These are phyloP conservation scores for Brasilioporus rufonigricans DNA, from an alignment of 768 basidiomycete species.

Conservation along the genomic window DNA sequence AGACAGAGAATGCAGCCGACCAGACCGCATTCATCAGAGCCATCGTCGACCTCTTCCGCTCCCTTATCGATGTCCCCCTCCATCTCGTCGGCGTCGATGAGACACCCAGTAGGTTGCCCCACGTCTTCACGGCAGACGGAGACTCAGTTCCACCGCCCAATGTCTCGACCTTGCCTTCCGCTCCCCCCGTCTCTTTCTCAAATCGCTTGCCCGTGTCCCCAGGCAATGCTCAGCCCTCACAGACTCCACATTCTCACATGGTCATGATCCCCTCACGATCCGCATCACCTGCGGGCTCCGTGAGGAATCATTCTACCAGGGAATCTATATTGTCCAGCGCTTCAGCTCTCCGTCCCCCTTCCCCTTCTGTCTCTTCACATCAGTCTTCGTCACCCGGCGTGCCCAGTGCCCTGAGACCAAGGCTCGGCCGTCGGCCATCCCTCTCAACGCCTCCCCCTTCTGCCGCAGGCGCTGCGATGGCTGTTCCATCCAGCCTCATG, in stretches of 20 bases:
- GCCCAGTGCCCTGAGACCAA: conserved; percentile 35
- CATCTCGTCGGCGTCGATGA: conserved; percentile 60
- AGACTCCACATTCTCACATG: conserved; percentile 24
- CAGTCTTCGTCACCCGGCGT: conserved; percentile 19
- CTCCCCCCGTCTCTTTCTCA: conserved; percentile 2
- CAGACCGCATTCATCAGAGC: conserved; percentile 71
- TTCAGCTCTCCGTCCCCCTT: conserved; percentile 21
- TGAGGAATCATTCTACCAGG: conserved; percentile 21
- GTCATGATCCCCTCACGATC: conserved; percentile 34
- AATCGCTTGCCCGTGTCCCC: conserved; percentile 6
- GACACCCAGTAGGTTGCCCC: conserved; percentile 31
- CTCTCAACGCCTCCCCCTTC: conserved; percentile 40
- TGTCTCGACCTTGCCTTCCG: neutral
- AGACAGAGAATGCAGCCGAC: conserved; percentile 72
- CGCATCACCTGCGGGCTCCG: conserved; percentile 40
- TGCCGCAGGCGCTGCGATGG: conserved; percentile 18
- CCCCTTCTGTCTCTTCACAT: conserved; percentile 20
- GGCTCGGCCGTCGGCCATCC: conserved; percentile 42
- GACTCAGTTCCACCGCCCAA: conserved; percentile 1
- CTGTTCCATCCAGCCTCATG: conserved; percentile 25
- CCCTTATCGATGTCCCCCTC: conserved; percentile 45
- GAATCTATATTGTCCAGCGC: conserved; percentile 18
- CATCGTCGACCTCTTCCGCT: conserved; percentile 59
- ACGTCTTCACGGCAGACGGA: conserved; percentile 17
- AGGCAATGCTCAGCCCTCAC: conserved; percentile 23